Conservation (phyloP, 176 grass and related monocot genomes). For the Zoysia pacifica region DNA sequence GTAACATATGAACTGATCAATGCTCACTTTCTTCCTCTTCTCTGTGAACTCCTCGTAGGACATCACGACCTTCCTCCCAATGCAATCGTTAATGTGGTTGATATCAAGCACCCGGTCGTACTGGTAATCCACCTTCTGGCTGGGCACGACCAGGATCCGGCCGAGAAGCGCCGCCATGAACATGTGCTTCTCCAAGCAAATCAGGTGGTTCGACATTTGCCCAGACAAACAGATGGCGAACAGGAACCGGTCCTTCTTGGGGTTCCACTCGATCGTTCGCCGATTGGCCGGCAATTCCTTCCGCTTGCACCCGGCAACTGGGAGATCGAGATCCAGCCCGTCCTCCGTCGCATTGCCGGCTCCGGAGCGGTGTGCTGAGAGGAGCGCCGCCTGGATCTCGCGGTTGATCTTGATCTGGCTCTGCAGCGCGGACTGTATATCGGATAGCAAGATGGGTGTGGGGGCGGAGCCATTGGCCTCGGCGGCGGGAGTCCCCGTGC, state of each 20-base stretch:
- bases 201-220: conserved; percentile 98
- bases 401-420: conserved; percentile 82
- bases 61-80: conserved; percentile 73
- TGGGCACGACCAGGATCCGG: conserved; percentile 74
- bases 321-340: conserved; percentile 51
- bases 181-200: conserved; percentile 99
- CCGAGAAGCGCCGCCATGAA: conserved; percentile 85
- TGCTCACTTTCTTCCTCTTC: conserved; percentile 70
- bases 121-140: conserved; percentile 75
- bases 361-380: conserved; percentile 62
- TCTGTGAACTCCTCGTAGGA: conserved; percentile 75
- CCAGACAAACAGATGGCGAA: conserved; percentile 83
- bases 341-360: conserved; percentile 49
- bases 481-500: not conserved
- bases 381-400: conserved; percentile 72
- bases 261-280: conserved; percentile 87
- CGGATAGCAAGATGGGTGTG: conserved; percentile 41
- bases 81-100: conserved; percentile 77
- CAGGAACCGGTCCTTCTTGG: conserved; percentile 77
- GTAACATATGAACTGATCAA: conserved; percentile 96
- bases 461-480: conserved; percentile 32
- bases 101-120: conserved; percentile 86
- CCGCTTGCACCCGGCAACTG: conserved; percentile 52
- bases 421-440: conserved; percentile 68
- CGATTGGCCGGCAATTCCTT: conserved; percentile 46